phyloP scores from a whole-genome alignment of 2,329 filamentous ascomycete species.

The Chrysoporthe puriensis region DNA sequence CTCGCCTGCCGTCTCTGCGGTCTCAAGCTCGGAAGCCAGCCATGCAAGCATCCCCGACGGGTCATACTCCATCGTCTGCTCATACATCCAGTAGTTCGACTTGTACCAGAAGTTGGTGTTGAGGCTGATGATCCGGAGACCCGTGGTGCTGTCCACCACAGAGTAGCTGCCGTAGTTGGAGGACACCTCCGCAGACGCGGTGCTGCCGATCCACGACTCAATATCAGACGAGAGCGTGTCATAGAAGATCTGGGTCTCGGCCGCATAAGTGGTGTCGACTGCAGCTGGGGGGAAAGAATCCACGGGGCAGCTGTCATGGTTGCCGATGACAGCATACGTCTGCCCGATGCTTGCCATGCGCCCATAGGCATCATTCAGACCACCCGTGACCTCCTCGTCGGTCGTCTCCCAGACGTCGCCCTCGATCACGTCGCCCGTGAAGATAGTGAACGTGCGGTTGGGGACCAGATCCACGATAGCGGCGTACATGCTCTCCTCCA shows the following conservation, averaged over 20 bases:
- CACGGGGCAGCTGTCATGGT: slow-evolving; percentile 59
- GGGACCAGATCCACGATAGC: slow-evolving; percentile 51
- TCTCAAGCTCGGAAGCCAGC: slow-evolving; percentile 56
- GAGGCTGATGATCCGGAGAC: slow-evolving; percentile 59
- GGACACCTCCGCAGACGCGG: slow-evolving; percentile 40
- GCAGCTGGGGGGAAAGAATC: slow-evolving; percentile 53
- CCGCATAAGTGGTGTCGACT: slow-evolving; percentile 36
- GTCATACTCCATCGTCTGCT: slow-evolving; percentile 52
- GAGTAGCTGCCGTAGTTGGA: slow-evolving; percentile 54
- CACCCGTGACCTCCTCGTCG: slow-evolving; percentile 35
- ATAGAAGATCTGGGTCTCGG: slow-evolving; percentile 57
- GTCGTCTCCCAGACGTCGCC: slow-evolving; percentile 53
- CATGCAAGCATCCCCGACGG: slow-evolving; percentile 57
- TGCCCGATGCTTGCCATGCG: slow-evolving; percentile 47
- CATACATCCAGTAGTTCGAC: slow-evolving; percentile 61
- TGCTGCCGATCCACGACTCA: slow-evolving; percentile 49
- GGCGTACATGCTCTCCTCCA: slow-evolving; percentile 60
- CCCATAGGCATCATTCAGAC: slow-evolving; percentile 50
- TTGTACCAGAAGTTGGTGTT: slow-evolving; percentile 64
- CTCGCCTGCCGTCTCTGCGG: slow-evolving; percentile 54
- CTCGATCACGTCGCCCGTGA: slow-evolving; percentile 63
- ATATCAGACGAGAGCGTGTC: slow-evolving; percentile 51
- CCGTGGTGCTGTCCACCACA: slow-evolving; percentile 45
- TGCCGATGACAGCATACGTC: slow-evolving; percentile 56
- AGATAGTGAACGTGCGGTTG: slow-evolving; percentile 57